Conservation (phyloP, 1,139 yeast species). For the Blastobotrys serpentis region DNA sequence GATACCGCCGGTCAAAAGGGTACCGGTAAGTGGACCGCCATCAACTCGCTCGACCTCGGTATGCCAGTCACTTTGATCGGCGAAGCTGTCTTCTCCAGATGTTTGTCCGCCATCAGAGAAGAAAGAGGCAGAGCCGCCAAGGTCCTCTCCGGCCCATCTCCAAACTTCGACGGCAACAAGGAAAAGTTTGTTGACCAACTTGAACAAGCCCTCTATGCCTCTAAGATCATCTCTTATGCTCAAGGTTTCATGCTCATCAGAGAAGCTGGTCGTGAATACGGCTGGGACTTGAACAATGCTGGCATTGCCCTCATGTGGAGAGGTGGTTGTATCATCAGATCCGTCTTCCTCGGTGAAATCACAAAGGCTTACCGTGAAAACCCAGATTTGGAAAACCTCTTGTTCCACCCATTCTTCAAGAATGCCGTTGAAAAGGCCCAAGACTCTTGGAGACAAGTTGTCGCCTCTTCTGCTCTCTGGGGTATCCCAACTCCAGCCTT, state of each 20-base stretch:
- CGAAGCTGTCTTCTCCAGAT: constrained; percentile 97
- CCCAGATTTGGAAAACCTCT: constrained; percentile 91
- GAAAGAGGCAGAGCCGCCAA: constrained; percentile 88
- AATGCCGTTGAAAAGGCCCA: constrained; percentile 92
- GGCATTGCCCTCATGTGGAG: constrained; percentile 99
- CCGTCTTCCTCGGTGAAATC: constrained; percentile 96
- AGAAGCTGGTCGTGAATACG: constrained; percentile 96
- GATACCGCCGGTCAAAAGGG: constrained; percentile 99
- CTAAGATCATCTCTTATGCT: constrained; percentile 96
- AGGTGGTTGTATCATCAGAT: constrained; percentile 99
- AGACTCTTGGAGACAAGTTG: constrained; percentile 89
- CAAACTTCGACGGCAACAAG: constrained; percentile 67
- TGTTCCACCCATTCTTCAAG: constrained; percentile 93
- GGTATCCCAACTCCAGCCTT: constrained; percentile 99
- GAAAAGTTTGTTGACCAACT: constrained; percentile 84
- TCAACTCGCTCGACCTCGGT: constrained; percentile 95
- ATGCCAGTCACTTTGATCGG: constrained; percentile 98
- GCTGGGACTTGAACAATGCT: constrained; percentile 97
- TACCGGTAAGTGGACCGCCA: constrained; percentile 99
- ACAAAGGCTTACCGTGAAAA: constrained; percentile 92
- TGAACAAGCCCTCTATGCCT: constrained; percentile 98
- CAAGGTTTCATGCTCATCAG: constrained; percentile 99
- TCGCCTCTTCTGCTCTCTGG: constrained; percentile 70
- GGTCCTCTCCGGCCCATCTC: constrained; percentile 76
- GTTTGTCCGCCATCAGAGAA: constrained; percentile 85